Evolutionary conservation across 345 rosid species (phyloP).

Genomic region (Eucalyptus coolabah): DNA sequence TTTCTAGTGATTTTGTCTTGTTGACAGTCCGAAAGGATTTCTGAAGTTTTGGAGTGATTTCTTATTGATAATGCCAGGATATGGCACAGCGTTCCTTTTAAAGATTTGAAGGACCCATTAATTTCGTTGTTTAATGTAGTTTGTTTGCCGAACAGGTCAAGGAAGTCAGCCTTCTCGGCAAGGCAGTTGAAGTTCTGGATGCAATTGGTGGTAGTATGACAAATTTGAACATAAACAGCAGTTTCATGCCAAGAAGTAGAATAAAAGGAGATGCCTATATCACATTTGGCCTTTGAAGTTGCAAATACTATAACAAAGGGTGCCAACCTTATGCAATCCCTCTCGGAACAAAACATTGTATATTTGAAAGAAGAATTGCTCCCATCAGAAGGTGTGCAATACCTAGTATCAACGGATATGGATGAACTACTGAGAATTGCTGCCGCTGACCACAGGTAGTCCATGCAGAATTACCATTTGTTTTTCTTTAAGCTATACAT

Average conservation of each 20-base stretch:
- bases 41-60: too few species aligned
- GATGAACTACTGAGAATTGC: slow-evolving; percentile 67
- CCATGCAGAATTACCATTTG: background rate
- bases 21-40: too few species aligned
- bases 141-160: background rate
- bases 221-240: slow-evolving; percentile 38
- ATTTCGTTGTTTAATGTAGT: background rate
- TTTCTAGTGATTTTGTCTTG: too few species aligned
- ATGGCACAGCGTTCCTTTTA: background rate
- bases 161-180: background rate
- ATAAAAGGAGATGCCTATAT: slow-evolving; percentile 58
- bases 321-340: slow-evolving; percentile 82
- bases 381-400: slow-evolving; percentile 79
- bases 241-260: slow-evolving; percentile 60
- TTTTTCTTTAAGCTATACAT: background rate
- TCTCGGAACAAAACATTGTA: slow-evolving; percentile 48
- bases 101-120: background rate
- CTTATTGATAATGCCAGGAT: background rate
- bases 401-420: slow-evolving; percentile 70
- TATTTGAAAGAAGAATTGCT: slow-evolving; percentile 76
- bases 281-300: slow-evolving; percentile 75
- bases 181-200: slow-evolving; percentile 84
- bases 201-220: slow-evolving; percentile 93
- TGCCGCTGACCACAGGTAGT: slow-evolving; percentile 77
- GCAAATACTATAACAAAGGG: slow-evolving; percentile 94